Evolutionary conservation across 352 stramenopile genomes (phyloP), one percentile per base, ranked within the genome.

Genomic region (Phytophthora podocarpi): DNA sequence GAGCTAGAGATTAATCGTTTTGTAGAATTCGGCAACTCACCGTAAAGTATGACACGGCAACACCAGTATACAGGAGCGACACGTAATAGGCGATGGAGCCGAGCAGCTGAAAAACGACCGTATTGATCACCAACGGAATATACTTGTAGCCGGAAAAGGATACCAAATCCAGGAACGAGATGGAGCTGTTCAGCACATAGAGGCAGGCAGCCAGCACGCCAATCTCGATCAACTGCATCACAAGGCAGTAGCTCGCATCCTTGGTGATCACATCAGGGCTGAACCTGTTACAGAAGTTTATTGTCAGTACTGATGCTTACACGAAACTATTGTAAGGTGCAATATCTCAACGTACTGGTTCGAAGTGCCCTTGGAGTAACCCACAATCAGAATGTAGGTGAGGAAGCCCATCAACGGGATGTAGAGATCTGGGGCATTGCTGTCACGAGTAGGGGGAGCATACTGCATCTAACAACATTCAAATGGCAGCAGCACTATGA

Each of bases 111-210:
- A 90, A 96, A 42, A 95, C 82, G 30, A 98, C 53, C 56, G 96
- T 96, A 77, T 98, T 97, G 61, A 98, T 82, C 51, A 96, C 91
- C n/a, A 99, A 76, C 23, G 93, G 90, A 34, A 99, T 93, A 80
- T 99, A 99, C 81, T 99, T 99, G 91, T 99, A 99, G 51, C 97
- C 97, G 11, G 96, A 98, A 72, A 98, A 98, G 30, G 91, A 92
- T 43, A 98, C 82, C 41, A 99, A 70, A 72, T 99, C 98, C 34
- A 99, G 78, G 37, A 98, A 93, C 28, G 90, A 85, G 55, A 98
- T 88, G 3, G 91, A 90, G 51, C 89, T 93, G 59, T 96, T 91
- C 59, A 99, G 87, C 36, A 98, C 68, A 70, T 99, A 99, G 37
- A 99, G 87, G 39, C 94, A 97, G 37, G 97, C 80, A 11, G 95